A percentile compares a stretch with the other conserved stretches of the same genome.
phyloP scores from a whole-genome alignment of 768 basidiomycete genomes.

The Xanthoconium purpureum region DNA sequence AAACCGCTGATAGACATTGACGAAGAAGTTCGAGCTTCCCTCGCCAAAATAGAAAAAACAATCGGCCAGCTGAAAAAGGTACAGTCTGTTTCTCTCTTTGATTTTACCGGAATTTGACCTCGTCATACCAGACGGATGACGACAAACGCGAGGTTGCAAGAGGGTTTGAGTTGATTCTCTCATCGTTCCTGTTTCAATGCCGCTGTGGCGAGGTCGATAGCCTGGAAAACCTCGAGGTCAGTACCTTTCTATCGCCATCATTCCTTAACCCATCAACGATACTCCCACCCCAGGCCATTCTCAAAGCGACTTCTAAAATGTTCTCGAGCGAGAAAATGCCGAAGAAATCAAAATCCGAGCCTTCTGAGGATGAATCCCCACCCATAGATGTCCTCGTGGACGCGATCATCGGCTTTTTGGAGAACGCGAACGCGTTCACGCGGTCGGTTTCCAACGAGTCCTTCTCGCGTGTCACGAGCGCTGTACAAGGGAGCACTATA shows the following conservation, averaged over 20 bases:
- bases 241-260: conserved; percentile 4
- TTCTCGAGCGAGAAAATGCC: conserved; percentile 39
- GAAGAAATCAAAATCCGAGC: conserved; percentile 36
- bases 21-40: conserved; percentile 49
- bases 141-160: conserved; percentile 37
- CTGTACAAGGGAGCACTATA: conserved; percentile 66
- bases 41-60: conserved; percentile 43
- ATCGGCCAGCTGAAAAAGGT: conserved; percentile 47
- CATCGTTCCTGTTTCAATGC: conserved; percentile 66
- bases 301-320: conserved; percentile 57
- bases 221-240: conserved; percentile 61
- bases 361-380: conserved; percentile 37
- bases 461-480: conserved; percentile 69
- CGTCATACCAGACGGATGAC: conserved; percentile 8
- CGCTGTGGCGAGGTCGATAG: conserved; percentile 67
- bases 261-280: not conserved
- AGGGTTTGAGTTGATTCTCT: conserved; percentile 70
- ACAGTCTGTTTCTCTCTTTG: not conserved
- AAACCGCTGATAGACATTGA: conserved; percentile 48
- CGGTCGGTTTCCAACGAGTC: conserved; percentile 77
- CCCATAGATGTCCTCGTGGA: conserved; percentile 87
- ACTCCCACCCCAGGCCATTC: conserved; percentile 47
- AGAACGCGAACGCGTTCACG: conserved; percentile 77
- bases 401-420: conserved; percentile 85
- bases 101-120: not conserved